Evolutionary conservation across 805 yeast species (phyloP), one percentile per base, ranked within the genome.

Genomic region (Kuraishia hungarica): DNA sequence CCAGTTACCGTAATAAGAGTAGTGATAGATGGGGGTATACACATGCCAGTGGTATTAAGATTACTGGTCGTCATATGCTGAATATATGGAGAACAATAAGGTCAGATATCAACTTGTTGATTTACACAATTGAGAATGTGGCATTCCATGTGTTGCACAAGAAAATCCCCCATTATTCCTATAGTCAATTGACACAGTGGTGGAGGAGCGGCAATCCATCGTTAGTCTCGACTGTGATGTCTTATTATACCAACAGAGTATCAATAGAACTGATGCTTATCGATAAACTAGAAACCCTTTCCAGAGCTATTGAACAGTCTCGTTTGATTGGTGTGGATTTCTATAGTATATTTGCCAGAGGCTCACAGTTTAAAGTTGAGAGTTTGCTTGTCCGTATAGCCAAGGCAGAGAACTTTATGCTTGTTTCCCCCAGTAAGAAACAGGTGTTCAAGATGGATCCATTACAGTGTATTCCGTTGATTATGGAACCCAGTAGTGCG

Each of bases 361-460:
- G 99, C 0, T 93, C 98, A 0, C 99, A 94, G 64, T 94, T 77
- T 66, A 92, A 89, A 65, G 97, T 94, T 1, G 99, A 94, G 64
- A 88, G 97, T 1, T 77, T 92, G 46, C 70, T 94, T 59, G 69
- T 82, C 2, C 71, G 99, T 54, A 69, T 94, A 20, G 80, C 94
- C 24, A 89, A 90, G 61, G 74, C 83, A 1, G 96, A 91, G 64
- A 87, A 87, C 64, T 82, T 77, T 53, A 67, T 93, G 48, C 65
- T 91, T 55, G 70, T 85, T 5, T 87, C 97, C 0, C 97, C 99
- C 0, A 82, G 89, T 28, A 86, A 87, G 62, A 72, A 77, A 50
- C 89, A 89, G 59, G 97, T 94, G 0, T 87, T 87, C 62, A 78
- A 83, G 46, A 97, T 92, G 75, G 85, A 84, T 59, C 86, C 98